Evolutionary conservation across 1,284 basidiomycete genomes (phyloP).

Genomic region (Abortiporus biennis): DNA sequence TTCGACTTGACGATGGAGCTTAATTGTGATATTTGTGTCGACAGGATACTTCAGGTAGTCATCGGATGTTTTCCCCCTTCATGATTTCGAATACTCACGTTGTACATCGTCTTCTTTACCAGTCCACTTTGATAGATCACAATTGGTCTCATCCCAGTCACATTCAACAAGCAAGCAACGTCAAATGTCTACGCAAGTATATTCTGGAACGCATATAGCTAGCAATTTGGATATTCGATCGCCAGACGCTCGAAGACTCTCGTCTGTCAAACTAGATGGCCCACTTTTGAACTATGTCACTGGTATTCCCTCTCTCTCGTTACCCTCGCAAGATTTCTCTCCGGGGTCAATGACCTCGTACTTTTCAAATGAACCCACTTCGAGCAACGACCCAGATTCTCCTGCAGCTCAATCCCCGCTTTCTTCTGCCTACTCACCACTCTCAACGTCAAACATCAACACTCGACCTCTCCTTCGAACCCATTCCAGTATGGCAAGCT

Average conservation of each 20-base stretch:
- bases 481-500: constrained; percentile 8
- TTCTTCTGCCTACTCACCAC: constrained; percentile 7
- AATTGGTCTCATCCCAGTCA: too few relatives aligned
- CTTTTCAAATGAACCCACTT: constrained; percentile 7
- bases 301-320: constrained; percentile 15
- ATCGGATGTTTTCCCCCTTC: too few relatives aligned
- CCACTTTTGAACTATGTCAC: constrained; percentile 16
- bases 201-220: too few relatives aligned
- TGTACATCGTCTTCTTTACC: too few relatives aligned
- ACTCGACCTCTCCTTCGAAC: constrained; percentile 1
- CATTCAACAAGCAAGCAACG: too few relatives aligned
- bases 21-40: too few relatives aligned
- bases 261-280: constrained; percentile 14
- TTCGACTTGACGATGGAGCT: too few relatives aligned
- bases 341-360: constrained; percentile 10
- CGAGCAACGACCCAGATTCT: neutral
- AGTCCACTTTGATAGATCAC: too few relatives aligned
- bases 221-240: too few relatives aligned
- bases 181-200: too few relatives aligned
- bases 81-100: too few relatives aligned
- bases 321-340: constrained; percentile 13
- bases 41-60: too few relatives aligned
- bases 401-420: neutral
- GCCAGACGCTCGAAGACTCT: constrained; percentile 2
- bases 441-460: neutral